Evolutionary conservation across 176 grass and related monocot genomes (phyloP), one percentile per base, ranked within the genome.

Genomic region (Oryza rufipogon): DNA sequence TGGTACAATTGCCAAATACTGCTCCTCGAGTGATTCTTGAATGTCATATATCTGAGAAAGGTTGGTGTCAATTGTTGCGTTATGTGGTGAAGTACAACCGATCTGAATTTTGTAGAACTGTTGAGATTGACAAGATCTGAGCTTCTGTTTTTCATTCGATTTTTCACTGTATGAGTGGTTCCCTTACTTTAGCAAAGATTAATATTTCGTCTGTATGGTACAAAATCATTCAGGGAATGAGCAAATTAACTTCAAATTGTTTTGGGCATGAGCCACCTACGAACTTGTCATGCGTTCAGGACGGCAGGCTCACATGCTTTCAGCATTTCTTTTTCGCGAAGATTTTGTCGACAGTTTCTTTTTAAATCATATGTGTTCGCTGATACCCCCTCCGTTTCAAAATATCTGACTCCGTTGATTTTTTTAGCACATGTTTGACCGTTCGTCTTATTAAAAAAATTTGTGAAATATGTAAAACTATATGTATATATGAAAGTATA

Each of bases 51-150:
- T 36, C 74, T 3, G 73, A 44, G 74, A 76, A 49, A 19, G 20
- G 2, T 17, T 17, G 9, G 61, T 32, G 28, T 11, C 64, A 49
- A 30, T 13, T 77, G 52, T 33, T 77, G 56, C 3, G 28, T 56
- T 49, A 15, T 47, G 12, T 58, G 65, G 9, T 30, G 74, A 45
- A 13, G 33, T 52, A 30, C 6, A 32, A 4, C 52, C 1, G 12
- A 58, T 42, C 58, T 58, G 58, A 73, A 51, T 14, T 70, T 56
- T 73, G 68, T 79, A 74, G 11, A 79, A 84, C 1, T 51, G 39
- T 26, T 44, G 16, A 65, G 22, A 26, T 73, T 47, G 38, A 46
- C 13, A 74, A 30, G 16, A 11, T 84, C 49, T 36, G 46, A 15
- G 56, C 14, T 26, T 64, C 3, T 28, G 4, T 61, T 79, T 68